These are phyloP conservation scores for Solanum chmielewskii DNA, from an alignment of 257 asterid genomes.

Conservation along the genomic window DNA sequence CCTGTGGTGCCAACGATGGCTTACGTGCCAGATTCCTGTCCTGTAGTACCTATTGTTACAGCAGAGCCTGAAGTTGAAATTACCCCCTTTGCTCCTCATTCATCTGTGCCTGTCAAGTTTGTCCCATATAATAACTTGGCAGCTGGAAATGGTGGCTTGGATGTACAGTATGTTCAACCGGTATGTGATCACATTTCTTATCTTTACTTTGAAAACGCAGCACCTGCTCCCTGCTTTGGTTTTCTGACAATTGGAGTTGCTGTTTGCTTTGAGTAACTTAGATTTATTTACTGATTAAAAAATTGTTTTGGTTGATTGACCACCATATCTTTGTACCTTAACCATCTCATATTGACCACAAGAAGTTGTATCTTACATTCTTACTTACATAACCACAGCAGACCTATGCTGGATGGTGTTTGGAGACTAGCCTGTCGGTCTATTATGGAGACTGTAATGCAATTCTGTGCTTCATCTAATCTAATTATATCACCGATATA, in stretches of 20 bases:
- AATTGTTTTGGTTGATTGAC: neutral
- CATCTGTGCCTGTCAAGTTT: constrained; percentile 49
- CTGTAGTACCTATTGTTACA: constrained; percentile 29
- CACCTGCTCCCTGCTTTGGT: neutral
- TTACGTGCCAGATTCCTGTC: constrained; percentile 23
- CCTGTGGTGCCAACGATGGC: constrained; percentile 35
- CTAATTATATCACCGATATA: neutral
- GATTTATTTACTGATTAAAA: neutral
- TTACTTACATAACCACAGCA: neutral
- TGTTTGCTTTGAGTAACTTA: neutral
- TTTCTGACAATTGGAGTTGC: neutral
- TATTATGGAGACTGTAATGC: neutral
- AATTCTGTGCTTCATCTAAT: neutral
- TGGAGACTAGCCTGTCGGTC: neutral
- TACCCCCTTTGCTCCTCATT: constrained; percentile 20
- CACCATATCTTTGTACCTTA: neutral
- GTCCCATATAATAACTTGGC: constrained; percentile 26
- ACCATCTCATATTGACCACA: neutral
- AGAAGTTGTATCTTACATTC: neutral
- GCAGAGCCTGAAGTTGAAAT: constrained; percentile 44
- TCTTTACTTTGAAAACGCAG: neutral
- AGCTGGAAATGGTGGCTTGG: constrained; percentile 35
- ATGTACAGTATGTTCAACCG: constrained; percentile 41
- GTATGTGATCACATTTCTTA: constrained; percentile 26
- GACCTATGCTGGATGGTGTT: neutral